Conservation (phyloP, 2,329 filamentous ascomycete genomes). For the Claviceps citrina region DNA sequence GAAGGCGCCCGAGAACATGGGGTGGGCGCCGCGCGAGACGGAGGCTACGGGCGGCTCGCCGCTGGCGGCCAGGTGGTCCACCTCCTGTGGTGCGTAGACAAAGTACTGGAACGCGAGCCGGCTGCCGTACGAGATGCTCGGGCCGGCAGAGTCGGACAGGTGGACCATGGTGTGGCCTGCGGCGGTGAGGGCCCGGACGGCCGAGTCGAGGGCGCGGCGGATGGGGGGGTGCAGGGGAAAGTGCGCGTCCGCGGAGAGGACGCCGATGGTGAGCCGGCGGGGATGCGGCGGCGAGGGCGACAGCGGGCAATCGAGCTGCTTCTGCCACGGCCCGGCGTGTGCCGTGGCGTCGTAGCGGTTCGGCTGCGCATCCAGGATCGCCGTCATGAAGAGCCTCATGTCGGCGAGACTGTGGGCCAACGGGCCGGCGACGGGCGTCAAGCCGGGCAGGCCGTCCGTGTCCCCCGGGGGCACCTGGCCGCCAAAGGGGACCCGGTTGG, state of each 20-base stretch:
- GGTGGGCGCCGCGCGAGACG: neutral
- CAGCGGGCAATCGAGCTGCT: constrained; percentile 6
- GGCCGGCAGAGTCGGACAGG: constrained; percentile 13
- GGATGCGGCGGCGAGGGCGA: neutral
- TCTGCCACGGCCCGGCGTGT: constrained; percentile 30
- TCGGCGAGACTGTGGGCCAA: constrained; percentile 23
- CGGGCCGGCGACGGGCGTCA: constrained; percentile 26
- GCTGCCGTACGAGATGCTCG: constrained; percentile 1
- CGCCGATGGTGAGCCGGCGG: constrained; percentile 28
- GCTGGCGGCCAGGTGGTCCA: neutral
- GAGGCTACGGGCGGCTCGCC: constrained; percentile 1
- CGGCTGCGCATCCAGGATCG: constrained; percentile 23
- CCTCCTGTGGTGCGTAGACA: neutral
- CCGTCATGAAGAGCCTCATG: constrained; percentile 16
- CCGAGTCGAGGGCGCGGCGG: constrained; percentile 26
- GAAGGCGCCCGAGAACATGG: neutral
- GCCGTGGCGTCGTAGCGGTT: constrained; percentile 30
- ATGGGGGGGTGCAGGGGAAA: constrained; percentile 37
- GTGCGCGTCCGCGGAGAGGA: constrained; percentile 30
- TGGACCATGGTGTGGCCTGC: constrained; percentile 30
- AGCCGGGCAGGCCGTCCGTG: neutral
- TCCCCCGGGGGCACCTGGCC: constrained; percentile 12
- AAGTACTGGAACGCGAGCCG: constrained; percentile 7
- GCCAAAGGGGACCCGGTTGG: constrained; percentile 35
- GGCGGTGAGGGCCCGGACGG: constrained; percentile 20